Evolutionary conservation across 2,329 filamentous ascomycete species (phyloP), one percentile per base, ranked within the genome.

Genomic region (Aspergillus neotritici): DNA sequence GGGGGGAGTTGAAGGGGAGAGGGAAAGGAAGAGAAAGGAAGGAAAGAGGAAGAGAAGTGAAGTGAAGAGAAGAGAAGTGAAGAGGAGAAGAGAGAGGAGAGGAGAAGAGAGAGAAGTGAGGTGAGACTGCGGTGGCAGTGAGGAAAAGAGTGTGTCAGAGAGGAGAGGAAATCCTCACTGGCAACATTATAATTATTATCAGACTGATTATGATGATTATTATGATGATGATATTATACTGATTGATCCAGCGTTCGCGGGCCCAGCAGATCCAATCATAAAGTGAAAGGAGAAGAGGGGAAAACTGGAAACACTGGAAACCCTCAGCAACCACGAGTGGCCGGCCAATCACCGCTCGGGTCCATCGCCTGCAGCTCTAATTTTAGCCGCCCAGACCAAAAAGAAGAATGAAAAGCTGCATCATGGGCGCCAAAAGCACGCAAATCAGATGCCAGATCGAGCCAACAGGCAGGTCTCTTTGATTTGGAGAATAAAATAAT

Each of bases 331-430:
- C 47, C 47, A 47, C 41, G 48, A 42, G 41, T 38, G 42, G 29
- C 30, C 43, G 36, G 29, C 56, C 56, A 60, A 60, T 56, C 43
- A 56, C 3, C 34, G 9, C 14, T 6, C 31, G 31, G 31, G 31
- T 45, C 44, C 42, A 52, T 46, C 49, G 43, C 48, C 45, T 50
- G 51, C 48, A 55, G 57, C 60, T 61, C 62, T 66, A 66, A 63
- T 58, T 66, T 65, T 66, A 66, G 63, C 62, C 60, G 57, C 58
- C 54, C 52, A 51, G 51, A 51, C 46, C 46, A 38, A 41, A 47
- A 40, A 44, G 52, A 50, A 51, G 50, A 51, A 45, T 46, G 53
- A 49, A 50, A 53, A 47, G 51, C 50, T 57, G 50, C 50, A 56
- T 58, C 53, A 50, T 48, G 50, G 60, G 63, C 63, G 63, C 56